Conservation (phyloP, 2,329 filamentous ascomycete species). For the Cytospora piceicola region DNA sequence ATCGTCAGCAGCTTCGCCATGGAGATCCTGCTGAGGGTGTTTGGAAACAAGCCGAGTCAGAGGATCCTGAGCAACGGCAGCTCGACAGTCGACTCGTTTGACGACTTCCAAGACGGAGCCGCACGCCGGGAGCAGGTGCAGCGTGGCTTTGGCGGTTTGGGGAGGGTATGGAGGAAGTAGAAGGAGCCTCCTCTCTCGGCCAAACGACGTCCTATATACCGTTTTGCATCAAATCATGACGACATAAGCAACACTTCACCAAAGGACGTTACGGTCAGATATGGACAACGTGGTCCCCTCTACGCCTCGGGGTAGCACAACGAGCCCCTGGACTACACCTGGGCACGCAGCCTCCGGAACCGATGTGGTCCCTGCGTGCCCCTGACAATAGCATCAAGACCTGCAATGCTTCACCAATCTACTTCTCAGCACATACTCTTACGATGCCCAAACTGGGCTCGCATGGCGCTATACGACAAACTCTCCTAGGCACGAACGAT, state of each 20-base stretch:
- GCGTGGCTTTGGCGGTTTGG: slow-evolving; percentile 58
- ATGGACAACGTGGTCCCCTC: slow-evolving; percentile 23
- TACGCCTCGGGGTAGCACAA: slow-evolving; percentile 19
- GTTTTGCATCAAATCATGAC: background rate
- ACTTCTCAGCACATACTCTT: slow-evolving; percentile 7
- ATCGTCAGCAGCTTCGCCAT: slow-evolving; percentile 73
- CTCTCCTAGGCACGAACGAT: too few species aligned
- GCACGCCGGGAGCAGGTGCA: slow-evolving; percentile 61
- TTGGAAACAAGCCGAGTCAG: slow-evolving; percentile 57
- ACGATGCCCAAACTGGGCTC: background rate
- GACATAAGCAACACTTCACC: background rate
- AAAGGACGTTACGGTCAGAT: slow-evolving; percentile 27
- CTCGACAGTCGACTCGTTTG: slow-evolving; percentile 44
- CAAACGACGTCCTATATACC: background rate
- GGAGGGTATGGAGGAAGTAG: slow-evolving; percentile 35
- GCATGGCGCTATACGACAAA: too few species aligned
- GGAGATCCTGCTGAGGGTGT: slow-evolving; percentile 64
- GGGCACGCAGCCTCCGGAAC: background rate
- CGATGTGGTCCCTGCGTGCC: background rate
- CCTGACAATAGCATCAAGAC: background rate
- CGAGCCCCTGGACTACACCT: slow-evolving; percentile 11
- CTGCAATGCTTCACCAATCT: background rate
- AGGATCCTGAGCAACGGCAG: slow-evolving; percentile 47
- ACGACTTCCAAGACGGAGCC: slow-evolving; percentile 62
- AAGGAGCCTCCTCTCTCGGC: slow-evolving; percentile 1